Evolutionary conservation across 805 yeast species (phyloP), one percentile per base, ranked within the genome.

Genomic region (Yarrowia sp.): DNA sequence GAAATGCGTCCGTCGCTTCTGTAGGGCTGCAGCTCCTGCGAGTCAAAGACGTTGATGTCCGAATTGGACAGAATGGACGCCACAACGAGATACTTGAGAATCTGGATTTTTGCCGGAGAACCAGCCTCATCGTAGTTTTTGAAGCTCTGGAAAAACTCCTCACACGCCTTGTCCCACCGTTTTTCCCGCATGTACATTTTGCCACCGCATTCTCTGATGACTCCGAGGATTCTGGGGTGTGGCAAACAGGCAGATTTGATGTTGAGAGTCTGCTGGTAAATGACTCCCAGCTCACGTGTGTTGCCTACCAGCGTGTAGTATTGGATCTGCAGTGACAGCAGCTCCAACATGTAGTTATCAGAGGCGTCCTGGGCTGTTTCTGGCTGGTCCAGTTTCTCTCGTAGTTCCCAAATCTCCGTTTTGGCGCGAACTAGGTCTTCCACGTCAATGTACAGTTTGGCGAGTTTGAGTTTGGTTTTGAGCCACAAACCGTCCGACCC

Each of bases 131-230:
- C 88, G 70, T 82, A 85, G 62, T 81, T 82, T 67, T 83, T 83
- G 71, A 85, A 85, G 32, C 85, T 77, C 67, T 82, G 85, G 68
- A 82, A 82, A 65, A 85, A 82, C 65, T 77, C 81, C 64, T 80
- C 79, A 10, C 85, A 77, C 0, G 90, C 91, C 56, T 73, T 74
- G 35, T 81, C 84, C 78, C 82, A 89, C 67, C 85, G 83, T 26
- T 67, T 82, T 56, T 83, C 81, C 66, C 82, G 78, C 80, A 89
- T 85, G 58, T 83, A 81, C 67, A 89, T 80, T 62, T 84, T 81
- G 2, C 92, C 96, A 0, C 91, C 90, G 68, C 90, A 86, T 72
- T 89, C 93, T 67, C 84, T 81, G 26, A 90, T 82, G n/a, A 87
- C 82, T 1, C 93, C 96, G 73, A 85, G 78, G 28, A 88, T 85